A percentile compares a stretch with the other conserved stretches of the same genome.
phyloP scores from a whole-genome alignment of 495 filamentous ascomycete species.

The Penicillium odoratum region DNA sequence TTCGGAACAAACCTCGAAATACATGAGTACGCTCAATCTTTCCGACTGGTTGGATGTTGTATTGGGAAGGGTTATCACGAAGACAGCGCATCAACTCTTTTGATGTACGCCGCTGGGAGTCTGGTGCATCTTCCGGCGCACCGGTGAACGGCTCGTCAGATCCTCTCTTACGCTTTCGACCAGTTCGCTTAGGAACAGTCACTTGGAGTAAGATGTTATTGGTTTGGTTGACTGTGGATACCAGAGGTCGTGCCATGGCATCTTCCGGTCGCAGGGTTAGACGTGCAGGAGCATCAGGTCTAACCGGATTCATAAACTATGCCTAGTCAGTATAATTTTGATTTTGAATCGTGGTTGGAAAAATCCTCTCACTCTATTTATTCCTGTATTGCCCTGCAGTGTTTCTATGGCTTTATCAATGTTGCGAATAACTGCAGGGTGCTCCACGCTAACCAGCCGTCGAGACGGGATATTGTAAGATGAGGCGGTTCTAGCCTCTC shows the following conservation, averaged over 20 bases:
- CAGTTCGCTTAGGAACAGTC: constrained; percentile 81
- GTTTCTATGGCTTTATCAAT: constrained; percentile 79
- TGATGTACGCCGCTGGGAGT: constrained; percentile 28
- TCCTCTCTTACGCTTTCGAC: constrained; percentile 77
- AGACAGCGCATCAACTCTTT: constrained; percentile 61
- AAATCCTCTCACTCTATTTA: constrained; percentile 58
- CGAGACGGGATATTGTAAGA: constrained; percentile 61
- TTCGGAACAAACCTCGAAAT: constrained; percentile 61
- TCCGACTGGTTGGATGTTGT: constrained; percentile 70
- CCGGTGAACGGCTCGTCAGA: constrained; percentile 62
- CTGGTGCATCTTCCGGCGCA: constrained; percentile 9
- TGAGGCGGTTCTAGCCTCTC: constrained; percentile 43
- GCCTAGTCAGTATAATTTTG: constrained; percentile 11
- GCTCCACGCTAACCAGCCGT: constrained; percentile 76
- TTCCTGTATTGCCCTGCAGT: constrained; percentile 64
- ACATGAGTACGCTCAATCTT: constrained; percentile 77
- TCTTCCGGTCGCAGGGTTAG: constrained; percentile 76
- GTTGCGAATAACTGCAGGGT: constrained; percentile 82
- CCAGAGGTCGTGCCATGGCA: constrained; percentile 68
- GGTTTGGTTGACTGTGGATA: constrained; percentile 67
- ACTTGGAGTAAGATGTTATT: constrained; percentile 85
- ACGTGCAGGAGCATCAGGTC: constrained; percentile 42
- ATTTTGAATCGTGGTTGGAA: background rate
- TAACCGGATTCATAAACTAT: constrained; percentile 46
- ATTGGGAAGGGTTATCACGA: constrained; percentile 67